These are phyloP conservation scores for Diversispora epigaea DNA, from an alignment of 192 early-diverging fungal genomes.

Conservation along the genomic window DNA sequence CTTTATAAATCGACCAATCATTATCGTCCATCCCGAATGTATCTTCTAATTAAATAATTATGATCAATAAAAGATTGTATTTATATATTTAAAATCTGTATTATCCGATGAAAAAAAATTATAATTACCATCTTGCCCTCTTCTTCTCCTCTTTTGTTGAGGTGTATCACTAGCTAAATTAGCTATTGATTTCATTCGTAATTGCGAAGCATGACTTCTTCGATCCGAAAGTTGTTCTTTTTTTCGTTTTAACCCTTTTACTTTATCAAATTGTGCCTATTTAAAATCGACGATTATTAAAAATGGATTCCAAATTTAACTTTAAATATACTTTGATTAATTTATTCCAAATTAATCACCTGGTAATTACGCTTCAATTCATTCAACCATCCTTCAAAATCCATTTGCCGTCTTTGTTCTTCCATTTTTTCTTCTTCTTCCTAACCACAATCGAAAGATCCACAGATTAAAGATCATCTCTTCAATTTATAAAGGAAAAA, in stretches of 20 bases:
- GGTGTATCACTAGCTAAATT: constrained; percentile 68
- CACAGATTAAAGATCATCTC: background rate
- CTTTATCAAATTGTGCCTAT: constrained; percentile 60
- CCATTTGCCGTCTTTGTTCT: constrained; percentile 63
- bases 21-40: constrained; percentile 92
- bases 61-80: background rate
- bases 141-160: constrained; percentile 54
- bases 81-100: background rate
- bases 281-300: background rate
- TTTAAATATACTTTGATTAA: background rate
- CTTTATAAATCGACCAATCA: constrained; percentile 90
- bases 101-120: background rate
- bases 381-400: constrained; percentile 73
- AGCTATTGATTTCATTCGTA: constrained; percentile 85
- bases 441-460: constrained; percentile 32
- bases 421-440: constrained; percentile 66
- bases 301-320: background rate
- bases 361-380: constrained; percentile 64
- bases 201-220: constrained; percentile 79
- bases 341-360: constrained; percentile 27
- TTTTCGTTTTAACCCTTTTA: constrained; percentile 65
- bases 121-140: constrained; percentile 55
- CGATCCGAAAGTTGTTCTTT: constrained; percentile 84
- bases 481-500: background rate
- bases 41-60: constrained; percentile 60